phyloP scores from a whole-genome alignment of 257 asterid genomes.

The Solanum tarijense region DNA sequence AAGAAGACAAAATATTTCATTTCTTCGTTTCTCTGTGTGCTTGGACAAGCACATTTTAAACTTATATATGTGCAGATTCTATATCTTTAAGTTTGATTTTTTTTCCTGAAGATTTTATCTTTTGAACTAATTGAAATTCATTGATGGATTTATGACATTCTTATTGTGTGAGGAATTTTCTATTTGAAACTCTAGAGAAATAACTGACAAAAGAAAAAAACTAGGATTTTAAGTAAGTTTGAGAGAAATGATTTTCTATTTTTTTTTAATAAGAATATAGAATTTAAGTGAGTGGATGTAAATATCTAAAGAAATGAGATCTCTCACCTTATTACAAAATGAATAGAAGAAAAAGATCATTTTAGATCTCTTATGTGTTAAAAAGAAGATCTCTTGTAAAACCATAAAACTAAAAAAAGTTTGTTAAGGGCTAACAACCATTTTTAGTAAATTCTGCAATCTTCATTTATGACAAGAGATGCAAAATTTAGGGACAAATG shows the following conservation, averaged over 20 bases:
- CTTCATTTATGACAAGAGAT: neutral
- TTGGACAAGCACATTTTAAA: neutral
- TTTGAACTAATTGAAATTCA: neutral
- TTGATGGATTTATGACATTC: no score
- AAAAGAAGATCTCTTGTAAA: no score
- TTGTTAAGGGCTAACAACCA: no score
- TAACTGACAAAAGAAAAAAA: neutral
- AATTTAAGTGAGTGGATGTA: no score
- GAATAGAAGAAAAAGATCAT: no score
- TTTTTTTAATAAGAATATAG: no score
- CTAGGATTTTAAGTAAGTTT: neutral
- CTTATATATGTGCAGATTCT: neutral
- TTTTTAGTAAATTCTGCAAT: neutral
- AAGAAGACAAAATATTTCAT: neutral
- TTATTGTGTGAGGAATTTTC: neutral
- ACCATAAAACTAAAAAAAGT: no score
- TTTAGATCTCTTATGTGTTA: no score
- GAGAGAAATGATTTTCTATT: no score
- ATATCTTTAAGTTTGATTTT: neutral
- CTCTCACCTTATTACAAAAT: no score
- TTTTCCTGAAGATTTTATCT: neutral
- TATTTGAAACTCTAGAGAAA: neutral
- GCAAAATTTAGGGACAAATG: neutral
- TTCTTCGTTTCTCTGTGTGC: neutral
- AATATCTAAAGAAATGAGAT: no score